Base-by-base conservation (phyloP, 352 stramenopile genomes). In the Phytophthora uliginosa region DNA sequence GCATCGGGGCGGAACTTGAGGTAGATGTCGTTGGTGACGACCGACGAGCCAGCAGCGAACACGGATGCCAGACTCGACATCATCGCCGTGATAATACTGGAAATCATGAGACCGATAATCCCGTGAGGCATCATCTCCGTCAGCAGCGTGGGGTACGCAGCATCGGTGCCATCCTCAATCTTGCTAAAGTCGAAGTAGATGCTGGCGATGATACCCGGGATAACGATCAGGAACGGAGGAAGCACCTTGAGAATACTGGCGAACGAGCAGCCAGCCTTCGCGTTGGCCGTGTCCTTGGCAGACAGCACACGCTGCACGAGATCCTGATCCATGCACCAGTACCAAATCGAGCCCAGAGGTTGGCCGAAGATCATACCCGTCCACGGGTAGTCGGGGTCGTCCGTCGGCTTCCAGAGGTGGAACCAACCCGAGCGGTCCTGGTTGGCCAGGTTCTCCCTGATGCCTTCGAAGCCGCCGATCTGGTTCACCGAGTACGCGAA, bases 271-370 rank as follows among this genome's bases (percentile, higher is more conserved):
- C 85, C 85, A 51, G 69, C 78, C 60, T 92, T 90, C 9, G 83
- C 81, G 55, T 92, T 84, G 13, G 82, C 76, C 6, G 82, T 86
- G 67, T 92, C 82, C 56, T 90, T 91, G n/a, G 85, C 82, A 18
- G 85, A 88, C n/a, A 92, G 63, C 54, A 88, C 77, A 51, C 85
- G 85, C 71, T 92, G 85, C 36, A 92, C 84, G 4, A 92, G 63
- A 38, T 91, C 83, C 42, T 92, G 85, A 61, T 92, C 83, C 79
- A 92, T 90, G 63, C 85, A 90, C 85, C 85, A 92, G 68, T 92
- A 91, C 83, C 84, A 92, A 47, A 90, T 82, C 12, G 80, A 88
- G 9, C 83, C 82, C 10, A 90, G 66, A 22, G 81, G 83, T 60
- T 90, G 82, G 5, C 85, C 85, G 26, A 92, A 85, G 48, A 92